Conservation (phyloP, 2,329 filamentous ascomycete species). For the Magnaporthiopsis incrustans region DNA sequence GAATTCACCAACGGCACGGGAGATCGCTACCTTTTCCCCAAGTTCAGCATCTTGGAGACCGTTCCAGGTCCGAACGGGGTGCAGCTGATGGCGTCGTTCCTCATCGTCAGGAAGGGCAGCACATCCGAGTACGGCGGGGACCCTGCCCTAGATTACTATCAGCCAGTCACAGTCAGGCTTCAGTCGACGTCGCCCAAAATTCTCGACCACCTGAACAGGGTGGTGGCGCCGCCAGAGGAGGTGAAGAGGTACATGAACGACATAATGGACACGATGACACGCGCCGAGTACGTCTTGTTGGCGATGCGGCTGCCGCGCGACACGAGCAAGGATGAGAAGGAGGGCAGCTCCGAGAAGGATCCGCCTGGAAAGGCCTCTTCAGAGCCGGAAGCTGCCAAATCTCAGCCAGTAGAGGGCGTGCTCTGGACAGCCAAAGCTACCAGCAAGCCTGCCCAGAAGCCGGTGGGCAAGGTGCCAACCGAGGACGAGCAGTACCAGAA, state of each 20-base stretch:
- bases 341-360: conserved; percentile 17
- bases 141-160: conserved; percentile 62
- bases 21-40: conserved; percentile 72
- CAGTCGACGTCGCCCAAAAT: conserved; percentile 45
- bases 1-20: conserved; percentile 60
- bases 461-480: conserved; percentile 20
- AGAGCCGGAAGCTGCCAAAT: conserved; percentile 9
- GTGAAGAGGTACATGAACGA: conserved; percentile 62
- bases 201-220: conserved; percentile 51
- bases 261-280: conserved; percentile 60
- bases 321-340: conserved; percentile 25
- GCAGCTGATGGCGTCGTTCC: conserved; percentile 64
- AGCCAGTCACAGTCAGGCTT: conserved; percentile 61
- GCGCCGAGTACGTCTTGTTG: conserved; percentile 57
- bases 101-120: conserved; percentile 67
- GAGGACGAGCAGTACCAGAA: conserved; percentile 39
- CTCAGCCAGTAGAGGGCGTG: conserved; percentile 13
- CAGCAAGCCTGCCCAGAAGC: conserved; percentile 4
- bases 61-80: conserved; percentile 36
- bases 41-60: conserved; percentile 68
- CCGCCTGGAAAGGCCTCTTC: conserved; percentile 1
- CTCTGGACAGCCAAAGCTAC: conserved; percentile 14
- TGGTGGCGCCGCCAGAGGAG: conserved; percentile 55
- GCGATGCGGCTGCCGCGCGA: conserved; percentile 55
- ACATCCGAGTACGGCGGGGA: conserved; percentile 58